Evolutionary conservation across 163 green algal species (phyloP).

Genomic region (Coccomyxa subellipsoidea): DNA sequence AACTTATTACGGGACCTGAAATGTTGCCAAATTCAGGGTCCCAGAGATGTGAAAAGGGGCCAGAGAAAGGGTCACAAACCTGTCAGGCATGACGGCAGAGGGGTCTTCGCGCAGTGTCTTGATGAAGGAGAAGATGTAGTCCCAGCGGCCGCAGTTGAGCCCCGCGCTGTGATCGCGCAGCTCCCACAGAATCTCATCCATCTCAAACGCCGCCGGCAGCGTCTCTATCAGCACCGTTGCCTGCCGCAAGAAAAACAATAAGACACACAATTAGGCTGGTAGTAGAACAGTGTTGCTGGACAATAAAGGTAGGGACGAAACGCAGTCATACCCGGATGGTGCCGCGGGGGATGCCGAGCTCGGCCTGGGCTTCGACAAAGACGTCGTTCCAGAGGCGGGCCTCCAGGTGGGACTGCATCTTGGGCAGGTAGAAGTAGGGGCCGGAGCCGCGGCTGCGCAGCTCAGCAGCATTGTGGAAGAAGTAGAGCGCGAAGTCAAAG

Average conservation of each 20-base stretch:
- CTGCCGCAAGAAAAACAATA: conserved; percentile 9
- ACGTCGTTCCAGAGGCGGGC: conserved; percentile 81
- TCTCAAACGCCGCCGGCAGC: conserved; percentile 89
- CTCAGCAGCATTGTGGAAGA: conserved; percentile 78
- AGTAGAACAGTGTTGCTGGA: neutral
- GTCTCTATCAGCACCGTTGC: conserved; percentile 89
- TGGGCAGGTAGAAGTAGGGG: conserved; percentile 89
- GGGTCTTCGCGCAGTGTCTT: conserved; percentile 74
- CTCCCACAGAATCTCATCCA: conserved; percentile 92
- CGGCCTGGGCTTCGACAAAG: conserved; percentile 71
- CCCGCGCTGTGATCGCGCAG: conserved; percentile 60
- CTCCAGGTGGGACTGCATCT: conserved; percentile 90
- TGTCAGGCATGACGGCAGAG: conserved; percentile 72
- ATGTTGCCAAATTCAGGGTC: too few relatives aligned
- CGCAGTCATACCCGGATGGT: conserved; percentile 73
- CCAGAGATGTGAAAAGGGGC: neutral
- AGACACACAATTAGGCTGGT: neutral
- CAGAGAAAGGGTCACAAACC: too few relatives aligned
- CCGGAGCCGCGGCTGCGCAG: conserved; percentile 43
- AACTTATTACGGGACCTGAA: too few relatives aligned
- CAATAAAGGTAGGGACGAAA: neutral
- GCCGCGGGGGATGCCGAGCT: conserved; percentile 65
- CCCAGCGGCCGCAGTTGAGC: conserved; percentile 92
- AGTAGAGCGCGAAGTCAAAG: conserved; percentile 88
- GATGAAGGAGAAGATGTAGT: conserved; percentile 92